Evolutionary conservation across 2,329 filamentous ascomycete genomes (phyloP).

Genomic region (Endothia cerciana): DNA sequence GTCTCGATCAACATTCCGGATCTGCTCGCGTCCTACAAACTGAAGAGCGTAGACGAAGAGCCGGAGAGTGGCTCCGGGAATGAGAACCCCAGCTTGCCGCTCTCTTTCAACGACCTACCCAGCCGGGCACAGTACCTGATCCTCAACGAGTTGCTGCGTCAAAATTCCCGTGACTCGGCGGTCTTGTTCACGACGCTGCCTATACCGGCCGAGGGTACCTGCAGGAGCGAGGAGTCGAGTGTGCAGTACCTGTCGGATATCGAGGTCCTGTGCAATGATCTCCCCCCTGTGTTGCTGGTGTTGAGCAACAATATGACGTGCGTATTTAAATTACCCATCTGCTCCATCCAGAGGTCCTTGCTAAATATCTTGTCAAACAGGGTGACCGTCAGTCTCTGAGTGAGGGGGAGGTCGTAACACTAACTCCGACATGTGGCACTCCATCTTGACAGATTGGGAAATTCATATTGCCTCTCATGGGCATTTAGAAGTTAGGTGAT

Average conservation of each 20-base stretch:
- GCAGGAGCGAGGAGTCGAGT: constrained; percentile 69
- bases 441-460: not conserved
- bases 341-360: not conserved
- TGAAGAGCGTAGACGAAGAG: constrained; percentile 34
- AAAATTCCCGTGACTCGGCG: constrained; percentile 70
- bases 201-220: constrained; percentile 77
- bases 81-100: constrained; percentile 64
- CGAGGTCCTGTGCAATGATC: constrained; percentile 75
- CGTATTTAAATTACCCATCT: not conserved
- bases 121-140: constrained; percentile 85
- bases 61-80: constrained; percentile 48
- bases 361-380: constrained; percentile 10
- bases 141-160: constrained; percentile 79
- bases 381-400: constrained; percentile 25
- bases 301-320: constrained; percentile 85
- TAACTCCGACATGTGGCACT: not conserved
- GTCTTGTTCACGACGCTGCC: constrained; percentile 85
- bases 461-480: not conserved
- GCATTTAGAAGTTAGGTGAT: not conserved
- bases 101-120: constrained; percentile 86
- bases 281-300: constrained; percentile 78
- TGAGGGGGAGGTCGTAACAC: not conserved
- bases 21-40: constrained; percentile 46
- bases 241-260: constrained; percentile 76
- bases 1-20: constrained; percentile 49